phyloP scores from a whole-genome alignment of 169 alveolate genomes.

The Plasmodium gaboni region DNA sequence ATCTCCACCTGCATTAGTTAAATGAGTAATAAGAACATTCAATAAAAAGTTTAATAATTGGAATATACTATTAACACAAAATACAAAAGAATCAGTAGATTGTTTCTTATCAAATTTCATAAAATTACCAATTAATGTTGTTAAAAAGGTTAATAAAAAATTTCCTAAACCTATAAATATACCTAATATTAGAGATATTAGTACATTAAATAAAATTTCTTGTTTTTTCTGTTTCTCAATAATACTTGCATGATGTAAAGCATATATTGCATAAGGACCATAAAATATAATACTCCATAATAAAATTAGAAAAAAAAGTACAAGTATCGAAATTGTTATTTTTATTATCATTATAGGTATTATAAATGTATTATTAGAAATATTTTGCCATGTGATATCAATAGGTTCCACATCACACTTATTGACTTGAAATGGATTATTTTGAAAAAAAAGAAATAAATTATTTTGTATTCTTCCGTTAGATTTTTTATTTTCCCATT shows the following conservation, averaged over 20 bases:
- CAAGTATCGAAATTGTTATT: conserved; percentile 31
- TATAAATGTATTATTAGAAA: conserved; percentile 15
- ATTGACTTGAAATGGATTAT: conserved; percentile 13
- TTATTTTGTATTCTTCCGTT: conserved; percentile 1
- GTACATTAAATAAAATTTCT: conserved; percentile 17
- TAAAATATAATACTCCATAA: conserved; percentile 79
- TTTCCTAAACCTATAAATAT: conserved; percentile 80
- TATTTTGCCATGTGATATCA: conserved; percentile 80
- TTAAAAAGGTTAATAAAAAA: conserved; percentile 61
- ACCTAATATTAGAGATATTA: conserved; percentile 33
- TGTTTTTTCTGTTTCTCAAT: conserved; percentile 16
- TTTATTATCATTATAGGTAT: conserved; percentile 18
- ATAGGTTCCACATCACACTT: conserved; percentile 82
- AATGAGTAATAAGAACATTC: conserved; percentile 79
- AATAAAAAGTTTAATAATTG: conserved; percentile 76
- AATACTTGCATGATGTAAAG: conserved; percentile 48
- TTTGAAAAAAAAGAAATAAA: conserved; percentile 13
- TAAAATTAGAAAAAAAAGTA: conserved; percentile 33
- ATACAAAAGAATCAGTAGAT: conserved; percentile 73
- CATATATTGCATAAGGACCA: conserved; percentile 82
- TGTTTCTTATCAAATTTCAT: conserved; percentile 74
- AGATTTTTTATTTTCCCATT: background rate
- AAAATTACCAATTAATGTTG: conserved; percentile 44
- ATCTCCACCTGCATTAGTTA: conserved; percentile 82
- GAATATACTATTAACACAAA: conserved; percentile 65